Evolutionary conservation across 495 filamentous ascomycete genomes (phyloP), one percentile per base, ranked within the genome.

Genomic region (Pyrenopolyporus hunteri): DNA sequence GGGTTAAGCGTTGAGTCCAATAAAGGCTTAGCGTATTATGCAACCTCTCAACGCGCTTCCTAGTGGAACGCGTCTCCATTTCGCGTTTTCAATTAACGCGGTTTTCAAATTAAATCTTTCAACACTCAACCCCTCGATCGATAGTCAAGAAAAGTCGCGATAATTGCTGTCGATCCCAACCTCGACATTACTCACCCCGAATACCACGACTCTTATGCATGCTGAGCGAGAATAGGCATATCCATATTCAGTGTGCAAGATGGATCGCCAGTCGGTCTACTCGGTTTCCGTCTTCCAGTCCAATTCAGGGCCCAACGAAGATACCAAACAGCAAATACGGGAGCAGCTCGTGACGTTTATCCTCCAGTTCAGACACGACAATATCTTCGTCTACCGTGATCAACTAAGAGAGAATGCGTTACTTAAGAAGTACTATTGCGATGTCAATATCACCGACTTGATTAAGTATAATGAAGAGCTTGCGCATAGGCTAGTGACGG

Each of bases 391-490:
- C 66, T 99, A 99, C 81, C 96, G 95, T 79, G 95, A 99, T 68
- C 94, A 97, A 78, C 83, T 99, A 54, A 86, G 92, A 59, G 93
- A 97, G 68, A 98, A 99, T 78, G 93, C 92, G 25, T 83, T 99
- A 0, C 85, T 96, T 9, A 96, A 96, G 71, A 90, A 93, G 67
- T 97, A 93, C 75, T 96, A 88, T 76, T 97, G 94, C 77, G 94
- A 99, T 74, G 87, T 99, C 62, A 93, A 99, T 73, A 91, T 99
- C 63, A 90, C 90, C 29, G 95, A 99, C 73, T 78, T 99, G 32
- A 96, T 97, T 72, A 94, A 89, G 46, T 98, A 92, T 78, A 95
- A 97, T 65, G 95, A 98, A 74, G 92, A 97, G 70, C 82, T 99
- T 52, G 95, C 93, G 29, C 90, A 97, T 74, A 87, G 89, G 69